A percentile compares a stretch with the other conserved stretches of the same genome.
Evolutionary conservation across 1,284 basidiomycete species (phyloP).

Genomic region (Pyrrhoderma lamaoense): DNA sequence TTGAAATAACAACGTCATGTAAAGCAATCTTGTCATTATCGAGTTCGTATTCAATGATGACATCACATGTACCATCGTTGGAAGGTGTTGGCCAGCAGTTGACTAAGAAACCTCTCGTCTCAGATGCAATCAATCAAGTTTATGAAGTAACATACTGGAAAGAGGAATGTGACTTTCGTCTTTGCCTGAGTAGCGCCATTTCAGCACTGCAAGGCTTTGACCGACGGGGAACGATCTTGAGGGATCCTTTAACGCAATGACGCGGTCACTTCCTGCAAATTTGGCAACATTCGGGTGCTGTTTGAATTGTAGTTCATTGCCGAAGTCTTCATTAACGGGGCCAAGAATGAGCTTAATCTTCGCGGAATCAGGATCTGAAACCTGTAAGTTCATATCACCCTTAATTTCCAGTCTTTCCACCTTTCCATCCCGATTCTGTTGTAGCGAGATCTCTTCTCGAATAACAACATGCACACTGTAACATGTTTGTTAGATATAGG

Average conservation of each 20-base stretch:
- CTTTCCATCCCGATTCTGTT: conserved; percentile 86
- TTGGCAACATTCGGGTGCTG: conserved; percentile 95
- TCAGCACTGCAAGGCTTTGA: conserved; percentile 81
- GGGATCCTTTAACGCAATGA: conserved; percentile 82
- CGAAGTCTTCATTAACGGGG: conserved; percentile 54
- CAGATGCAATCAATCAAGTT: not conserved
- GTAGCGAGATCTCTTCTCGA: conserved; percentile 77
- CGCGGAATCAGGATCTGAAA: conserved; percentile 73
- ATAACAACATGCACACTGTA: conserved; percentile 78
- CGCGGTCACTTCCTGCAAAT: conserved; percentile 61
- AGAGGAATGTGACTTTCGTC: conserved; percentile 91
- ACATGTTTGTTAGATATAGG: conserved; percentile 1
- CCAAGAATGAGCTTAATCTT: conserved; percentile 70
- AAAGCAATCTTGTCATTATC: conserved; percentile 77
- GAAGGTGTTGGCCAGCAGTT: conserved; percentile 95
- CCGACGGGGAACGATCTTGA: conserved; percentile 82
- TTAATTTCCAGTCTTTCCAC: conserved; percentile 85
- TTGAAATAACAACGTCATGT: conserved; percentile 82
- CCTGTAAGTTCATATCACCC: conserved; percentile 89
- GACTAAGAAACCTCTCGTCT: conserved; percentile 40
- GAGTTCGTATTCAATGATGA: conserved; percentile 96
- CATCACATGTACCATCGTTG: conserved; percentile 85
- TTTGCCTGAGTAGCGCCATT: conserved; percentile 87
- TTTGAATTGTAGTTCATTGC: conserved; percentile 79
- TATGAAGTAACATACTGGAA: conserved; percentile 56